Base-by-base conservation (phyloP, 495 filamentous ascomycete species). In the Penicillium soppii region DNA sequence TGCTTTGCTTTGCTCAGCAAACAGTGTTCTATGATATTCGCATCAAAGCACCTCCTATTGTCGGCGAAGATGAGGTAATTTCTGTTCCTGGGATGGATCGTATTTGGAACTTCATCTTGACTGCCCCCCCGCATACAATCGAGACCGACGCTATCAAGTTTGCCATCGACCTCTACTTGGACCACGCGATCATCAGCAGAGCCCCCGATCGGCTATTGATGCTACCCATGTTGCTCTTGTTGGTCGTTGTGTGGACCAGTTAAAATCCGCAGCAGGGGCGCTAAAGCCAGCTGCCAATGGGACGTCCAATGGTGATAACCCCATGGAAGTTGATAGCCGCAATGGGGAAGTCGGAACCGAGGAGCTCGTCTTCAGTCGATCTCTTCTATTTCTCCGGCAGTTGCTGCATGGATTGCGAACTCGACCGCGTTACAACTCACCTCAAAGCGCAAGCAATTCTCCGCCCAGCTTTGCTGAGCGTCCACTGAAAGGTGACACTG, bases 101-200 rank as follows among this genome's bases (percentile, higher is more conserved):
- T 35, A 73, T 97, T 40, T 97, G 92, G 92, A 82, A 80, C 13
- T 83, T 96, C 59, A 84, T 92, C 15, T 62, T 96, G 40, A 83
- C 78, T 16, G 84, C 89, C 10, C 83, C 82, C 3, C 72, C 77
- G n/a, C 77, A 80, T 37, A 85, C 81, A 1, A 84, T 95, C 40
- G 90, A 90, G 53, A 69, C 76, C 5, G 68, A 78, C 37, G 85
- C 88, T 3, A 92, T 86, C 20, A 71, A 73, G 27, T 79, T 82
- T 16, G 80, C 96, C 7, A 89, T 91, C 27, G 75, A 84, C 23
- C 74, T 88, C n/a, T 95, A 92, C 56, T 65, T 96, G 12, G 83
- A 87, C 44, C 70, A 79, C 30, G 54, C 43, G 5, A 63, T 74
- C 15, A 71, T 76, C 20, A 58, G 61, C 13, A 69, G 63, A 12